Evolutionary conservation across 2,329 filamentous ascomycete species (phyloP), one percentile per base, ranked within the genome.

Genomic region (Fusarium staphyleae): DNA sequence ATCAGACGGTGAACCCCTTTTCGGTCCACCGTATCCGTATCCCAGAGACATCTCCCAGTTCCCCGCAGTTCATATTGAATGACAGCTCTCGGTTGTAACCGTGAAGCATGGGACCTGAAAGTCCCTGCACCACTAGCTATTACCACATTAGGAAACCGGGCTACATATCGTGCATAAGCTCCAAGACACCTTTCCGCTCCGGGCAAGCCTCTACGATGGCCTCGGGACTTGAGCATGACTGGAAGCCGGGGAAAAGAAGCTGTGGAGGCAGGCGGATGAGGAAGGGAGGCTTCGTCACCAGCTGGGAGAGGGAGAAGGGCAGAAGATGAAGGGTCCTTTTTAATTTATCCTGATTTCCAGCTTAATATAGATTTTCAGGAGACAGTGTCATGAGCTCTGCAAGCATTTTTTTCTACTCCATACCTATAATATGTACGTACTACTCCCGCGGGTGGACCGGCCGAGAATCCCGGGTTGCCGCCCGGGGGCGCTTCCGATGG

Each of bases 121-220:
- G 49, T 45, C 58, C 58, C 58, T 61, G 58, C 58, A 61, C 42
- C 39, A 55, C 58, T 59, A 36, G 19, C 54, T 37, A 42, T 51
- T 62, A 28, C 58, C 40, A 4, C 9, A 61, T 48, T 14, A 24
- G 54, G 58, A 30, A 52, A 61, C 44, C 19, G 40, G 26, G 44
- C 49, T 41, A 61, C 58, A 48, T 37, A 43, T 55, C 58, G 24
- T 62, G 58, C 58, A 62, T 61, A 49, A 40, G 53, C 22, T 29
- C 49, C 42, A 45, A 61, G 48, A 50, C 42, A 24, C 52, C 34
- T 42, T 60, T 34, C 48, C 44, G 11, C 40, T 35, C 39, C 43
- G 30, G 48, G 55, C 39, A 59, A 37, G 37, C 42, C 36, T 34
- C 36, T 37, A 30, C 58, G 59, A 52, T 59, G 50, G 51, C 41